Evolutionary conservation across 768 basidiomycete species (phyloP).

Genomic region (Podaxis pistillaris): DNA sequence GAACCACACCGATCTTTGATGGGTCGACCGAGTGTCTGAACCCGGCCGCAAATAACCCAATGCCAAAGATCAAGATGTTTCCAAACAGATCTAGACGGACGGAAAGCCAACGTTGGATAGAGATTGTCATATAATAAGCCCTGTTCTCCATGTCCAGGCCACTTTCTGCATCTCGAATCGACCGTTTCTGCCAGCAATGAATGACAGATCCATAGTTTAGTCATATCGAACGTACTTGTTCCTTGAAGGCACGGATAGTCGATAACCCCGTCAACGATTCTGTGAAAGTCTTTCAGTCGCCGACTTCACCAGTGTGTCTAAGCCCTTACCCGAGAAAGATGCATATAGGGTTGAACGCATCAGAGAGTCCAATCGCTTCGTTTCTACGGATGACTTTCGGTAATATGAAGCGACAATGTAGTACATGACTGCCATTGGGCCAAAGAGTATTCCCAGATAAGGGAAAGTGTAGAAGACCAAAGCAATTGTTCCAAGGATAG

Average conservation of each 20-base stretch:
- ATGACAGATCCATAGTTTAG: not conserved
- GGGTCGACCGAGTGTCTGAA: constrained; percentile 42
- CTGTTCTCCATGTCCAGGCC: constrained; percentile 59
- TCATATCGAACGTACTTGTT: constrained; percentile 37
- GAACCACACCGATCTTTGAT: constrained; percentile 52
- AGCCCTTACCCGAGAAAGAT: constrained; percentile 49
- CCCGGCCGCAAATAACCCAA: constrained; percentile 66
- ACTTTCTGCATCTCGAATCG: constrained; percentile 47
- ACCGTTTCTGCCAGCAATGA: constrained; percentile 35
- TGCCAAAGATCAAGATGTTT: constrained; percentile 66
- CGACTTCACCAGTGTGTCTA: not conserved
- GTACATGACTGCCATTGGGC: constrained; percentile 51
- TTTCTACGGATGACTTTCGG: constrained; percentile 59
- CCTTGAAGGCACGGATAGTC: constrained; percentile 59
- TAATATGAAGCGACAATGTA: constrained; percentile 55
- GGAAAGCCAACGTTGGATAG: constrained; percentile 65
- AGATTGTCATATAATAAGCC: constrained; percentile 63
- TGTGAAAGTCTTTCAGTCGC: constrained; percentile 20
- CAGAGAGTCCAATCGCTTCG: constrained; percentile 63
- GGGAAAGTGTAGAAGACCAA: constrained; percentile 71
- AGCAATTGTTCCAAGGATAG: constrained; percentile 53
- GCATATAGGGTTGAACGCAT: constrained; percentile 58
- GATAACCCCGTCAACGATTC: constrained; percentile 64
- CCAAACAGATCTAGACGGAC: constrained; percentile 66
- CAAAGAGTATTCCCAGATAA: constrained; percentile 62